A percentile compares a stretch with the other conserved stretches of the same genome.
Conservation (phyloP, 495 filamentous ascomycete species). For the Acidiella bohemica region DNA sequence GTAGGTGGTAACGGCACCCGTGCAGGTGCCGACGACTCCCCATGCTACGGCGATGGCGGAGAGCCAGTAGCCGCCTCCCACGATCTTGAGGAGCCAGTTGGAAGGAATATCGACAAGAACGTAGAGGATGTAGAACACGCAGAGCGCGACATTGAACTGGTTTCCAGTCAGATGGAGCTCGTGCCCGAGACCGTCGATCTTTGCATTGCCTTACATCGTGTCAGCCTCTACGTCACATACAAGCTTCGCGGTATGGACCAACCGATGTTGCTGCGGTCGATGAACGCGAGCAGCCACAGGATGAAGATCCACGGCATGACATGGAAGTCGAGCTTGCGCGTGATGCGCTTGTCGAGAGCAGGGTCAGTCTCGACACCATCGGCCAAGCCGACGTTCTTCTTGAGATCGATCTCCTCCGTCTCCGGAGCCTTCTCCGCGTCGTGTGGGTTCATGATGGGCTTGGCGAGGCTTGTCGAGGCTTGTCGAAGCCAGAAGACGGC, state of each 20-base stretch:
- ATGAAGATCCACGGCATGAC: constrained; percentile 39
- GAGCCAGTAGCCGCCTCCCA: constrained; percentile 27
- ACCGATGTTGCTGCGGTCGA: constrained; percentile 41
- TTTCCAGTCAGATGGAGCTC: constrained; percentile 33
- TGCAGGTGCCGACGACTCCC: constrained; percentile 42
- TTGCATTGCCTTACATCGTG: constrained; percentile 14
- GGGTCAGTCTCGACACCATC: constrained; percentile 11
- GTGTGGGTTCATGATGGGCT: too few species aligned
- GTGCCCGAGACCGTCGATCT: constrained; percentile 33
- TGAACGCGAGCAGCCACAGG: constrained; percentile 40
- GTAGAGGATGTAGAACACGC: constrained; percentile 40
- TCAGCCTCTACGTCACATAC: not conserved
- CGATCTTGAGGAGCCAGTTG: constrained; percentile 31
- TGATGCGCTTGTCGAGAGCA: constrained; percentile 25
- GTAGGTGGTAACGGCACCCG: constrained; percentile 37
- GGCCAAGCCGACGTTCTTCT: not conserved
- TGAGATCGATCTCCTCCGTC: constrained; percentile 5
- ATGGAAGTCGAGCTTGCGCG: constrained; percentile 29
- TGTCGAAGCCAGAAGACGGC: too few species aligned
- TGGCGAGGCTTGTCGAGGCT: too few species aligned
- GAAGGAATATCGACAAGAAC: constrained; percentile 38
- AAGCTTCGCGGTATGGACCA: constrained; percentile 21
- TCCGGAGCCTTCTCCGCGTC: constrained; percentile 3
- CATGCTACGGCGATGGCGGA: constrained; percentile 25
- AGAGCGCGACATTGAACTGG: constrained; percentile 34